These are phyloP conservation scores for Lipomyces spencermartinsiae DNA, from an alignment of 805 yeast genomes.

Conservation along the genomic window DNA sequence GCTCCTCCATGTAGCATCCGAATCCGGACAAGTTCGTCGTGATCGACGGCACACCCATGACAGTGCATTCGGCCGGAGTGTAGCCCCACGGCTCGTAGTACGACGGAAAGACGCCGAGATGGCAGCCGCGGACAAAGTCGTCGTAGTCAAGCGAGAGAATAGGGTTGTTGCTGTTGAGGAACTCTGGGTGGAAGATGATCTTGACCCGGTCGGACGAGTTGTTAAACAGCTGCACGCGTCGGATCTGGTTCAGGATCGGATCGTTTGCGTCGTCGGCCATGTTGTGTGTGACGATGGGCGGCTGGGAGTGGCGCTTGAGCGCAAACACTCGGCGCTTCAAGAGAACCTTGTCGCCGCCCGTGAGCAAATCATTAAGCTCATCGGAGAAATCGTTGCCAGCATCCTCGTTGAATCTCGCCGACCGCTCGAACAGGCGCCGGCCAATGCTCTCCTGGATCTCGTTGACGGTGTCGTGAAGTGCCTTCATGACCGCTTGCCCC, in stretches of 20 bases:
- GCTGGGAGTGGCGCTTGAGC: conserved; percentile 83
- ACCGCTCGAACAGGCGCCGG: conserved; percentile 85
- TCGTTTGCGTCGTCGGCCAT: conserved; percentile 92
- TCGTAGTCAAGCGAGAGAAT: conserved; percentile 92
- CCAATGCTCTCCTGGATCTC: conserved; percentile 90
- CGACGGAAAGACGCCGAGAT: conserved; percentile 96
- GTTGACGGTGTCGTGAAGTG: conserved; percentile 83
- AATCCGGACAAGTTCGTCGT: conserved; percentile 96
- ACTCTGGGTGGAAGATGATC: conserved; percentile 97
- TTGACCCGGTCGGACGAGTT: conserved; percentile 89
- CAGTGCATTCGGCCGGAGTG: conserved; percentile 99
- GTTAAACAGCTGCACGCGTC: conserved; percentile 90
- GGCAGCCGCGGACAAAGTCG: conserved; percentile 97
- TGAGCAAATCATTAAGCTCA: conserved; percentile 78
- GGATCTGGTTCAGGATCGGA: conserved; percentile 88
- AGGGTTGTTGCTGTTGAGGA: conserved; percentile 92
- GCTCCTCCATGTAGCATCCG: conserved; percentile 98
- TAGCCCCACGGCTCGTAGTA: conserved; percentile 99
- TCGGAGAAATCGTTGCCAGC: conserved; percentile 69
- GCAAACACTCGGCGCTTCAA: conserved; percentile 93
- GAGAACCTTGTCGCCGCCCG: conserved; percentile 84
- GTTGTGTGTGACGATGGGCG: conserved; percentile 96
- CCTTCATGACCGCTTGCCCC: conserved; percentile 95
- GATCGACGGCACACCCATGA: conserved; percentile 98
- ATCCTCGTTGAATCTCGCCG: conserved; percentile 64